phyloP scores from a whole-genome alignment of 1,139 yeast genomes.

The Nakaseomyces nivariensis region DNA sequence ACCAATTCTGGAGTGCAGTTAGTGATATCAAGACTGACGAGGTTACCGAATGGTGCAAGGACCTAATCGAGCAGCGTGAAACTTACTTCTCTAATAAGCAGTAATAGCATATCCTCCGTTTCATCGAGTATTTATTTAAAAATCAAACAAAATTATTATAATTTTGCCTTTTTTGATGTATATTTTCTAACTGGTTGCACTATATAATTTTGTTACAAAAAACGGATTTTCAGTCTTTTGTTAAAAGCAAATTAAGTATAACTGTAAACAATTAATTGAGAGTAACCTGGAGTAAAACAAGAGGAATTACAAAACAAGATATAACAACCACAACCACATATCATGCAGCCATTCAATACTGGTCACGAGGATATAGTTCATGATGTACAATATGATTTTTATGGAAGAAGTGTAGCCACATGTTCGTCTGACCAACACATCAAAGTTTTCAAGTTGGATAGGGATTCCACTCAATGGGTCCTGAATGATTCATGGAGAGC shows the following conservation, averaged over 20 bases:
- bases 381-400: conserved; percentile 80
- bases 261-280: no score
- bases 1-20: conserved; percentile 62
- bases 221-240: neutral
- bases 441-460: conserved; percentile 69
- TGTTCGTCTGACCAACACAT: conserved; percentile 89
- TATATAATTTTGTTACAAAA: neutral
- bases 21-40: conserved; percentile 61
- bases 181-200: no score
- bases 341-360: conserved; percentile 53
- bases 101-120: neutral
- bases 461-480: conserved; percentile 54
- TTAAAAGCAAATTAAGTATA: neutral
- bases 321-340: neutral
- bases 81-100: conserved; percentile 24
- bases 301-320: neutral
- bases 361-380: conserved; percentile 89
- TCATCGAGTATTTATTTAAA: neutral
- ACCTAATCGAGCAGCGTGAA: conserved; percentile 48
- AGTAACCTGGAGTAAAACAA: neutral
- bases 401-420: conserved; percentile 83
- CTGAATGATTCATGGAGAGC: conserved; percentile 88
- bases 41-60: conserved; percentile 63
- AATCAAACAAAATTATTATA: neutral
- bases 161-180: no score